Evolutionary conservation across 495 filamentous ascomycete genomes (phyloP), one percentile per base, ranked within the genome.

Genomic region (Neurospora sp.): DNA sequence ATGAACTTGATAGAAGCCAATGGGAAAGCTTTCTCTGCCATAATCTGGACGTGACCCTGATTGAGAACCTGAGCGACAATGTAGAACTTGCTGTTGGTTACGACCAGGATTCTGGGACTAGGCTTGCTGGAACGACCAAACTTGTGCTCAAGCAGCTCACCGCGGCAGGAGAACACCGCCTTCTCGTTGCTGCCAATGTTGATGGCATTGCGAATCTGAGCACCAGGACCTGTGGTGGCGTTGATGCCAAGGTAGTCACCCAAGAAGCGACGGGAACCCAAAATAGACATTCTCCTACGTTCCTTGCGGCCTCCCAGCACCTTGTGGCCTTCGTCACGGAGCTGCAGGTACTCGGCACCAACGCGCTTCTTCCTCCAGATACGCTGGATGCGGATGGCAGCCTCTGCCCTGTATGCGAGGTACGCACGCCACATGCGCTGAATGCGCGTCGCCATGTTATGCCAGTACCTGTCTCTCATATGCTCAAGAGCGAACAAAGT

Each of bases 391-490:
- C 96, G 88, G 31, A 90, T 97, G 10, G 96, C 96, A 74, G 93
- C 94, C 82, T 98, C 96, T 14, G 90, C 92, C 37, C 96, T 87
- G 80, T 98, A 98, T 14, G 94, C 89, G 42, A 98, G 85, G 75
- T 97, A 98, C 74, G 97, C 97, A 73, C 96, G 87, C 96, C 96
- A 99, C 74, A 96, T 95, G 73, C 96, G 89, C 80, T 99, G 96
- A 74, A 99, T 98, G 40, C 96, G 89, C 69, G 94, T 97, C 8
- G 96, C 95, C 96, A 99, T 98, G 82, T 98, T 99, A 81, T 97
- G 94, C 94, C 95, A 98, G 82, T 98, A 98, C 31, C 92, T 87
- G 79, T 98, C 96, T 74, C 96, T 88, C 96, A 99, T 98, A 48
- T 96, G 93, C 81, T 99, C 96, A 20, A 99, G 85, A 9, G 96